Evolutionary conservation across 257 asterid species (phyloP).

Genomic region (Lycium barbarum): DNA sequence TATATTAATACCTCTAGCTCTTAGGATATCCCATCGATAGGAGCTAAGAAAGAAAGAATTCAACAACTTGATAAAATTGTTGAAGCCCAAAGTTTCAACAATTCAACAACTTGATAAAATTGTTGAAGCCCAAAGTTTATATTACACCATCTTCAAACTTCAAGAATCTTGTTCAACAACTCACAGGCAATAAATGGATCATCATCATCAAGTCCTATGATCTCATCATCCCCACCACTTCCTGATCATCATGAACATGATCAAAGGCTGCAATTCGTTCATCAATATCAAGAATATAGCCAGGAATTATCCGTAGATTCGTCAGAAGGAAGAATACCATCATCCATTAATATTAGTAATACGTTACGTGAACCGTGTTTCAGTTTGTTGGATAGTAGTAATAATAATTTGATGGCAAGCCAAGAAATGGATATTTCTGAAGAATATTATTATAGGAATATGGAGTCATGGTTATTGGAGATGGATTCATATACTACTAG

Average conservation of each 20-base stretch:
- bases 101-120: constrained; percentile 45
- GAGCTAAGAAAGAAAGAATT: constrained; percentile 30
- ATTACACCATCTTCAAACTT: constrained; percentile 53
- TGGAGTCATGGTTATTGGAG: constrained; percentile 62
- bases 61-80: no score
- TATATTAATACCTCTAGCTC: constrained; percentile 36
- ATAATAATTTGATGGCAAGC: constrained; percentile 24
- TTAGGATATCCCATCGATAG: constrained; percentile 38
- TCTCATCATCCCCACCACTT: constrained; percentile 13
- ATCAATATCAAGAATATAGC: constrained; percentile 30
- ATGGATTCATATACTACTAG: constrained; percentile 40
- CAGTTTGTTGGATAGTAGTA: constrained; percentile 36
- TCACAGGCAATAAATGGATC: constrained; percentile 51
- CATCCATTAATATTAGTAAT: constrained; percentile 32
- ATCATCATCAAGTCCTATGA: not conserved
- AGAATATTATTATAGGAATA: constrained; percentile 38
- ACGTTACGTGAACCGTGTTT: constrained; percentile 31
- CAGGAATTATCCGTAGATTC: constrained; percentile 51
- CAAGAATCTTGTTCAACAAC: constrained; percentile 63
- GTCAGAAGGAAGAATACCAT: constrained; percentile 45
- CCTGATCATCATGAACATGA: constrained; percentile 19
- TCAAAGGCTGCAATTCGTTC: constrained; percentile 17
- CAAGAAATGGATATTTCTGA: constrained; percentile 35
- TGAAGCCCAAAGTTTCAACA: no score
- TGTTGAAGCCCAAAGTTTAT: constrained; percentile 55